Evolutionary conservation across 1,284 basidiomycete genomes (phyloP), one percentile per base, ranked within the genome.

Genomic region (Cystobasidiaceae sp.): DNA sequence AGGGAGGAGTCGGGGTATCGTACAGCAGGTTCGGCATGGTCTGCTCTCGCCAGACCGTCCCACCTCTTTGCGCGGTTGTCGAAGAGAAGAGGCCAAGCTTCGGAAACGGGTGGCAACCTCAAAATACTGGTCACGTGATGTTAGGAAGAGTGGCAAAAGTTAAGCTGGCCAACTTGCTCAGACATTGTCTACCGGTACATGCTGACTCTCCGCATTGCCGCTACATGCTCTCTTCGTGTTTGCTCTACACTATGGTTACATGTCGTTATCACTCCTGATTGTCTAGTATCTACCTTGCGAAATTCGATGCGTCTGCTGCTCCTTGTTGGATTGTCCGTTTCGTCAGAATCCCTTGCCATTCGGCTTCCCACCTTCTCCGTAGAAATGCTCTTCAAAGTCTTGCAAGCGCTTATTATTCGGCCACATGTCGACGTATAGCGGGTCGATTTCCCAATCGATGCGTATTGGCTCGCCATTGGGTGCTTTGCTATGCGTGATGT

Each of bases 321-420:
- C n/a, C n/a, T n/a, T n/a, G n/a, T n/a, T n/a, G n/a, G n/a, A n/a
- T n/a, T n/a, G n/a, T n/a, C n/a, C n/a, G n/a, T n/a, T n/a, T n/a
- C n/a, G n/a, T 55, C 30, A 65, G 32, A 66, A 66, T 23, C 63
- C 63, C 30, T 45, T 48, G 11, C 55, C 63, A 59, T 66, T 66
- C n/a, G 57, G 55, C 32, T 60, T 66, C n/a, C 63, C 63, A 27
- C 63, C 63, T 60, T 58, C 55, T 1, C 54, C 57, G 39, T 58
- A 66, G 55, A 66, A 66, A 30, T 43, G 33, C 45, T 66, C 34
- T 39, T 66, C 63, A 27, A 59, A 66, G 44, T 60, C 48, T 8
- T 15, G 21, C 45, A 66, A 30, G n/a, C 56, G 55, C 19, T 45
- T 55, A 39, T 59, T 46, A 46, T 66, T 46, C 17, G 39, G 39